Conservation (phyloP, 441 rosid species). For the Rhodomyrtus psidioides region DNA sequence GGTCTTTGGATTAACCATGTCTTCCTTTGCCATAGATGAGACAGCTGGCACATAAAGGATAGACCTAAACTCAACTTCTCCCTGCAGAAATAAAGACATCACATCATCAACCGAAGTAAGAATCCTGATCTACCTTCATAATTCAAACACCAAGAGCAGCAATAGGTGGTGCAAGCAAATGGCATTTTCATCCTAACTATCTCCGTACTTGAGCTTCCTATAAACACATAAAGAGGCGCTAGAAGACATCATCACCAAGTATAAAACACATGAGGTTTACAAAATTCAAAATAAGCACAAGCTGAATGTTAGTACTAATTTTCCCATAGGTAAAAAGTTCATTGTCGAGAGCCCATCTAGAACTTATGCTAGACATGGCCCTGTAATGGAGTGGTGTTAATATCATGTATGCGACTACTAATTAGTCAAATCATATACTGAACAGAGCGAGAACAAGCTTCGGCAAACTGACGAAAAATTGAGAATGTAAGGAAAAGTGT, state of each 20-base stretch:
- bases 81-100: constrained; percentile 29
- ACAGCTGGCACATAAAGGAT: constrained; percentile 83
- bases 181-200: background rate
- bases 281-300: background rate
- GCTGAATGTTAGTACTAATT: background rate
- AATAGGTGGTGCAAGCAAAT: background rate
- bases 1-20: constrained; percentile 78
- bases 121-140: background rate
- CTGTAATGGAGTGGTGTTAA: background rate
- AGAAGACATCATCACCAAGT: background rate
- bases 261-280: background rate
- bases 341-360: background rate
- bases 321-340: background rate
- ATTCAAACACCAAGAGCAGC: background rate
- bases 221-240: background rate
- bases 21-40: constrained; percentile 73
- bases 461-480: too few relatives aligned
- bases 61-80: constrained; percentile 96
- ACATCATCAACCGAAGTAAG: background rate
- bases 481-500: too few relatives aligned
- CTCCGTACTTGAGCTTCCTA: background rate
- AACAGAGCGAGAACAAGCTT: background rate
- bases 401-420: background rate
- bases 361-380: background rate
- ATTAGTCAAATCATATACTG: background rate